Conservation (phyloP, 176 grass and related monocot species). For the Oryza glumipatula region DNA sequence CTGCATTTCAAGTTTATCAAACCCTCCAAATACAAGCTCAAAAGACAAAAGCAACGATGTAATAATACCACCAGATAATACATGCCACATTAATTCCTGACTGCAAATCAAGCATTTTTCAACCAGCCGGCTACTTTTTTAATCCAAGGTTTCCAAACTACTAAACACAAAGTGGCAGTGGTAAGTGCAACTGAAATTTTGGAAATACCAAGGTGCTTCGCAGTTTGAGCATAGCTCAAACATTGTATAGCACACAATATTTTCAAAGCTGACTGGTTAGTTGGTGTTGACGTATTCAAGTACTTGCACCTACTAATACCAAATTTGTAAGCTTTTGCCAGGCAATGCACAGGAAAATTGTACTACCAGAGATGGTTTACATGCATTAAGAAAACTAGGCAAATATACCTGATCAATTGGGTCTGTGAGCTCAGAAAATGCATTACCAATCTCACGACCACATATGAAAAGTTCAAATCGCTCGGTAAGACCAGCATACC, state of each 20-base stretch:
- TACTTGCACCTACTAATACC: slow-evolving; percentile 3
- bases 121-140: slow-evolving; percentile 8
- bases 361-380: neutral
- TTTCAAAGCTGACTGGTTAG: slow-evolving; percentile 20
- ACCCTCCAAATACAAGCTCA: slow-evolving; percentile 27
- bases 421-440: slow-evolving; percentile 98
- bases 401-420: slow-evolving; percentile 88
- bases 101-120: slow-evolving; percentile 27
- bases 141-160: neutral
- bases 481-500: slow-evolving; percentile 79
- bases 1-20: neutral
- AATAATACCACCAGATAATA: slow-evolving; percentile 14
- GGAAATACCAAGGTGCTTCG: neutral
- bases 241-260: neutral
- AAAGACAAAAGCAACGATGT: neutral
- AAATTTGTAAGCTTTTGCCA: slow-evolving; percentile 9
- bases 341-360: neutral
- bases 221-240: neutral
- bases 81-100: neutral
- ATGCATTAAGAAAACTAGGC: slow-evolving; percentile 16
- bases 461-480: slow-evolving; percentile 95
- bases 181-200: neutral
- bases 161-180: neutral
- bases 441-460: slow-evolving; percentile 98
- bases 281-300: slow-evolving; percentile 10